phyloP scores from a whole-genome alignment of 176 grass and related monocot genomes.

The Phyllostachys edulis region DNA sequence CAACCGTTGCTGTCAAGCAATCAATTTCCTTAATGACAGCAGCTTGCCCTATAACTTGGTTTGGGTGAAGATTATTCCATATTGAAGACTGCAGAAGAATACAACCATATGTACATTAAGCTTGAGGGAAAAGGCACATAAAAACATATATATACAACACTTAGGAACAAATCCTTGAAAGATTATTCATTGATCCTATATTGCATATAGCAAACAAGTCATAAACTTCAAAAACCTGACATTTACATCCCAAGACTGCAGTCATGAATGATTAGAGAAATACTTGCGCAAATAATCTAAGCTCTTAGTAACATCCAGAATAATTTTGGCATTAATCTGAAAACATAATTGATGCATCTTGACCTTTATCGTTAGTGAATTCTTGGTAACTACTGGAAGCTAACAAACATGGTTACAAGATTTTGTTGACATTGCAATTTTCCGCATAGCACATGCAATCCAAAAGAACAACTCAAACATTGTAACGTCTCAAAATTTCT shows the following conservation, averaged over 20 bases:
- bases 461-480: neutral
- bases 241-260: neutral
- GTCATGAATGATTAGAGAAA: constrained; percentile 1
- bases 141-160: neutral
- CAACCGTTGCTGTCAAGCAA: constrained; percentile 84
- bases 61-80: constrained; percentile 92
- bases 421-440: neutral
- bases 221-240: neutral
- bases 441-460: neutral
- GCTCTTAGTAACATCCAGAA: neutral
- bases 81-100: constrained; percentile 67
- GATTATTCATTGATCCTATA: neutral
- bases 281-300: neutral
- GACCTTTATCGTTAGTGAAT: neutral
- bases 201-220: neutral
- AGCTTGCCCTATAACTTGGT: constrained; percentile 78
- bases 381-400: neutral
- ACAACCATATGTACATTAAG: constrained; percentile 5
- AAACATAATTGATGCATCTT: neutral
- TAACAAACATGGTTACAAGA: neutral
- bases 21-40: constrained; percentile 88
- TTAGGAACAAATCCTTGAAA: neutral
- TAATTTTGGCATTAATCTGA: neutral
- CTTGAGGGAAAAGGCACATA: neutral
- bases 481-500: too few species aligned